phyloP scores from a whole-genome alignment of 441 rosid genomes.

The Pelargonium citronellum region DNA sequence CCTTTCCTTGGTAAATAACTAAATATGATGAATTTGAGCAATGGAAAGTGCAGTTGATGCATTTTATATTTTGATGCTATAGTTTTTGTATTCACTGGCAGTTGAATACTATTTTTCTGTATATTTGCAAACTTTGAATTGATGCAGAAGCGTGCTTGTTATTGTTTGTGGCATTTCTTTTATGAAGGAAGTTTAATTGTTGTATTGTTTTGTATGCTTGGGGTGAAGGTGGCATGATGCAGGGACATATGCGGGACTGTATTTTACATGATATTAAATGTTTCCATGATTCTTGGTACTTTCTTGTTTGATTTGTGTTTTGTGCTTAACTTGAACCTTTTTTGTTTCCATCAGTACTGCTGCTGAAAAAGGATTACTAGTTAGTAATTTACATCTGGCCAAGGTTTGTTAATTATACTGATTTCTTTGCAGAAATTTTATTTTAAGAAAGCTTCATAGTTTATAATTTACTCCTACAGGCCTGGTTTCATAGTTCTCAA shows the following conservation, averaged over 20 bases:
- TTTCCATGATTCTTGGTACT: neutral
- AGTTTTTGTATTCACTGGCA: neutral
- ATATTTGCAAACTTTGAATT: neutral
- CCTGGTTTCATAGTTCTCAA: constrained; percentile 68
- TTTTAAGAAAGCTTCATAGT: constrained; percentile 9
- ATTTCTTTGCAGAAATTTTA: constrained; percentile 10
- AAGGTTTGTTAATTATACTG: constrained; percentile 36
- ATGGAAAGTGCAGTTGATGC: neutral
- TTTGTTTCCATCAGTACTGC: constrained; percentile 30
- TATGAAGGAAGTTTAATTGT: neutral
- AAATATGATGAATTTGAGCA: neutral
- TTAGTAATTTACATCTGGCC: constrained; percentile 48
- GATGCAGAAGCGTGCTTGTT: neutral
- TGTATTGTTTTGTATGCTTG: neutral
- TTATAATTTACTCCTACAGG: constrained; percentile 30
- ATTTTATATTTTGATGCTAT: neutral
- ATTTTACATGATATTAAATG: neutral
- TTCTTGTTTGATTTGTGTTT: neutral
- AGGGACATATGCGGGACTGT: constrained; percentile 48
- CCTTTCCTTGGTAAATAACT: no score
- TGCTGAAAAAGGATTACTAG: constrained; percentile 42
- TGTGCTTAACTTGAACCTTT: neutral
- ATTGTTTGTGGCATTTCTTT: neutral
- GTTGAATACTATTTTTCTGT: neutral
- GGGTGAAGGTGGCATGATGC: constrained; percentile 87